Percentiles rank a stretch among this genome's conserved stretches.
Evolutionary conservation across 2,329 filamentous ascomycete species (phyloP).

Genomic region (Exophiala calicioides): DNA sequence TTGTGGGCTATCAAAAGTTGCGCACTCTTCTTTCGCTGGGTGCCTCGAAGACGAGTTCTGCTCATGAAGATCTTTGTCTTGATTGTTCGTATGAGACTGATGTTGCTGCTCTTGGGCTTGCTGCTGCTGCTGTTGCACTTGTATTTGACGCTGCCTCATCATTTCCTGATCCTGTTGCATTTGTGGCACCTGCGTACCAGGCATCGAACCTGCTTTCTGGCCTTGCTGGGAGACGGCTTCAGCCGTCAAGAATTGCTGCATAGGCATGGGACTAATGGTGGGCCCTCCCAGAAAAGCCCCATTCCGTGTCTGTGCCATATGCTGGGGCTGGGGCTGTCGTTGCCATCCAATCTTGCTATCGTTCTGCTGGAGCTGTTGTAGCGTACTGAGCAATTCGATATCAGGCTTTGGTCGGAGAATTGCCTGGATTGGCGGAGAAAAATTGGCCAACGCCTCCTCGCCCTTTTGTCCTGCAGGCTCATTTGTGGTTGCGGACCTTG

Average conservation of each 20-base stretch:
- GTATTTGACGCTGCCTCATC: slow-evolving; percentile 29
- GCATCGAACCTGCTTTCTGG: slow-evolving; percentile 18
- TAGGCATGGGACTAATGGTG: slow-evolving; percentile 22
- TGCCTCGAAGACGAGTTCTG: too few relatives aligned
- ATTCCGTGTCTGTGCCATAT: slow-evolving; percentile 19
- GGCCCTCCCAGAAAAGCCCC: slow-evolving; percentile 21
- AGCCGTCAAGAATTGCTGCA: slow-evolving; percentile 31
- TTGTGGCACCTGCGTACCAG: slow-evolving; percentile 15
- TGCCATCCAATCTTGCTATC: slow-evolving; percentile 20
- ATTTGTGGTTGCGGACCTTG: slow-evolving; percentile 25
- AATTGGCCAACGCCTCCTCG: slow-evolving; percentile 24
- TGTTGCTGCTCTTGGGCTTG: slow-evolving; percentile 37
- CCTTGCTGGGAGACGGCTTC: slow-evolving; percentile 22
- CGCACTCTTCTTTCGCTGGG: too few relatives aligned
- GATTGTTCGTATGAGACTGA: too few relatives aligned
- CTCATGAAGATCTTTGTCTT: too few relatives aligned
- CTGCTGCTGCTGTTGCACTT: slow-evolving; percentile 26
- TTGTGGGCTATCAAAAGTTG: too few relatives aligned
- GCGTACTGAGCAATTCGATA: slow-evolving; percentile 26
- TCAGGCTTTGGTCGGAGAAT: slow-evolving; percentile 25
- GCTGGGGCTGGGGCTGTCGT: slow-evolving; percentile 10
- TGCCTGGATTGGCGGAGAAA: slow-evolving; percentile 26
- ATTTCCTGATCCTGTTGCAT: slow-evolving; percentile 26
- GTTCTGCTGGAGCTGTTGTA: slow-evolving; percentile 27
- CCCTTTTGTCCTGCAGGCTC: slow-evolving; percentile 26